Evolutionary conservation across 495 filamentous ascomycete species (phyloP).

Genomic region (Schizothecium vesticola): DNA sequence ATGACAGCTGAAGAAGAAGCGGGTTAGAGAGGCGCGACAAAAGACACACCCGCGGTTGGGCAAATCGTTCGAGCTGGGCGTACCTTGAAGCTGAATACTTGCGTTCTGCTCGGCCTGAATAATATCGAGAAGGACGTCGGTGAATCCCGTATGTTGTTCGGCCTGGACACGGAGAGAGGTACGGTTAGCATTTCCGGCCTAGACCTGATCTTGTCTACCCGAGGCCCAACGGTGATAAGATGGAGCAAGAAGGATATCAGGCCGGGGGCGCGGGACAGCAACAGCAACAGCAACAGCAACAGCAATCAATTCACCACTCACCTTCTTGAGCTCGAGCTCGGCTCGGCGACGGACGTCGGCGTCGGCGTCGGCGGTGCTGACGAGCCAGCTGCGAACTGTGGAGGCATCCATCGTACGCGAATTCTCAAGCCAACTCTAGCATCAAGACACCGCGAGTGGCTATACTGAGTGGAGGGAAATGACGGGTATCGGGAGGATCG

Average conservation of each 20-base stretch:
- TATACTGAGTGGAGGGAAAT: constrained; percentile 12
- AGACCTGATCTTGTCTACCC: neutral
- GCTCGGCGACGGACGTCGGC: constrained; percentile 78
- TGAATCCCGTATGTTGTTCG: constrained; percentile 84
- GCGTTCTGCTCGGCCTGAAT: constrained; percentile 80
- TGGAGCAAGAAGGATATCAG: neutral
- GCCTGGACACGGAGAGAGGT: constrained; percentile 52
- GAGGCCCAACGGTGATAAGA: neutral
- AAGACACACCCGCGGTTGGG: neutral
- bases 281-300: constrained; percentile 5
- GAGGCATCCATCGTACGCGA: constrained; percentile 71
- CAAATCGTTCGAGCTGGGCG: constrained; percentile 21
- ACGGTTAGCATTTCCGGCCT: neutral
- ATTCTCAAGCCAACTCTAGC: constrained; percentile 23
- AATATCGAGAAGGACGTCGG: constrained; percentile 85
- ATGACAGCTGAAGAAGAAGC: constrained; percentile 65
- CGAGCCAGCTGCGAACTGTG: constrained; percentile 79
- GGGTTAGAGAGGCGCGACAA: constrained; percentile 7
- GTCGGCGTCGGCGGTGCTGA: constrained; percentile 80
- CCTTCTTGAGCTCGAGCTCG: constrained; percentile 90
- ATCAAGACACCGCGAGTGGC: constrained; percentile 21
- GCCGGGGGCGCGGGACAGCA: constrained; percentile 2
- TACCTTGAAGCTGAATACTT: constrained; percentile 82
- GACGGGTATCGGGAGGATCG: constrained; percentile 21
- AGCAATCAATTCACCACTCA: constrained; percentile 40